Conservation (phyloP, 2,329 filamentous ascomycete genomes). For the Penicillium sp. region DNA sequence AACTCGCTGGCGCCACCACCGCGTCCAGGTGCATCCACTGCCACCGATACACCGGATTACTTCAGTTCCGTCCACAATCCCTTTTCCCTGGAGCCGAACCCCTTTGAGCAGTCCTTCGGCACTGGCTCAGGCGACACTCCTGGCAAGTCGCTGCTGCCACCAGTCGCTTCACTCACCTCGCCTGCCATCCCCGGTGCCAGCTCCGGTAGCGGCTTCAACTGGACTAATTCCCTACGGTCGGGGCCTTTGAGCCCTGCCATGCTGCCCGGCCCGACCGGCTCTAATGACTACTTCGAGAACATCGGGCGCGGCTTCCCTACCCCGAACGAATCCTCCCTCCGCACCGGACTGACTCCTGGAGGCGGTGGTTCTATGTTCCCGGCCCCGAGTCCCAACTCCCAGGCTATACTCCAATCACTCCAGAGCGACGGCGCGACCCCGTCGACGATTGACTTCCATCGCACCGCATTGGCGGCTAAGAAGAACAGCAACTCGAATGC, state of each 20-base stretch:
- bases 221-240: conserved; percentile 81
- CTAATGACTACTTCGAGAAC: conserved; percentile 85
- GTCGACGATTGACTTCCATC: conserved; percentile 87
- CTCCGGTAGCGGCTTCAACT: conserved; percentile 66
- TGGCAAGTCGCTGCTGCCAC: conserved; percentile 74
- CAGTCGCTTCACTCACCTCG: conserved; percentile 85
- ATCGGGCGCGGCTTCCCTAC: conserved; percentile 84
- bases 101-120: conserved; percentile 92
- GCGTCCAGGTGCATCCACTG: conserved; percentile 51
- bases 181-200: conserved; percentile 76
- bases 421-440: conserved; percentile 81
- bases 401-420: conserved; percentile 73
- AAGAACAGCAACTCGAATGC: conserved; percentile 46
- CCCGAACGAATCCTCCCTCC: conserved; percentile 89
- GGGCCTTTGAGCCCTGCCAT: conserved; percentile 95
- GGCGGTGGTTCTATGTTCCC: conserved; percentile 98
- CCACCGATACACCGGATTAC: conserved; percentile 61
- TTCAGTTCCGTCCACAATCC: conserved; percentile 57
- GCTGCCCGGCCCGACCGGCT: conserved; percentile 71
- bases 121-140: conserved; percentile 67
- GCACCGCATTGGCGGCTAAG: conserved; percentile 78
- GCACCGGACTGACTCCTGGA: conserved; percentile 87
- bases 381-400: conserved; percentile 78
- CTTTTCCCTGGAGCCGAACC: conserved; percentile 74
- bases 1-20: conserved; percentile 68